Percentiles rank a stretch among this genome's conserved stretches.
Conservation (phyloP, 345 rosid species). For the Clarkia xantiana region DNA sequence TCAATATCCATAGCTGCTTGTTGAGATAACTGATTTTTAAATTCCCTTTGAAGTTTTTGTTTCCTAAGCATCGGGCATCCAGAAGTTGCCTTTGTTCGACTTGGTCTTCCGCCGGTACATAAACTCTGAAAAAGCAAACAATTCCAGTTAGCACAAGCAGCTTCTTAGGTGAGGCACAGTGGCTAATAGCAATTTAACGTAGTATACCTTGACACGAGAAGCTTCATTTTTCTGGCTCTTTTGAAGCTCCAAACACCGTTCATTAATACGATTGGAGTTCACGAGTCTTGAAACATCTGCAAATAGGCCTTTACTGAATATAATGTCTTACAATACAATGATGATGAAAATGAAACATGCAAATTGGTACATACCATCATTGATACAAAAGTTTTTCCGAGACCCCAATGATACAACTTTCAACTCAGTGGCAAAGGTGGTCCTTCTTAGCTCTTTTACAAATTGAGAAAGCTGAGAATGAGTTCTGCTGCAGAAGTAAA, state of each 20-base stretch:
- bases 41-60: constrained; percentile 45
- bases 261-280: constrained; percentile 48
- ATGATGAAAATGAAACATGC: constrained; percentile 1
- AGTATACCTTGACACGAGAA: constrained; percentile 56
- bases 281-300: constrained; percentile 66
- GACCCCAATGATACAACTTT: constrained; percentile 67
- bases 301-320: constrained; percentile 9
- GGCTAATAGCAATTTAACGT: neutral
- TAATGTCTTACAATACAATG: constrained; percentile 8
- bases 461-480: constrained; percentile 93
- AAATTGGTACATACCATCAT: constrained; percentile 37
- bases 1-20: constrained; percentile 74
- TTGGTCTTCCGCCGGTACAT: constrained; percentile 37
- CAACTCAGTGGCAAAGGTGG: constrained; percentile 35
- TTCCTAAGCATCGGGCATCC: constrained; percentile 84
- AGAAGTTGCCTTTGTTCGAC: constrained; percentile 37
- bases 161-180: no score
- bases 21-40: constrained; percentile 37
- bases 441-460: constrained; percentile 65
- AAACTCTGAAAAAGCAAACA: constrained; percentile 27
- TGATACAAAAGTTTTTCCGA: constrained; percentile 73
- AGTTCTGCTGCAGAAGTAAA: constrained; percentile 84
- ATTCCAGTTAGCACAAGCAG: no score
- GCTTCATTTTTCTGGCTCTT: constrained; percentile 38
- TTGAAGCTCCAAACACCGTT: constrained; percentile 81